Evolutionary conservation across 2,329 filamentous ascomycete species (phyloP), one percentile per base, ranked within the genome.

Genomic region (Ceratocystis cacaofunesta): DNA sequence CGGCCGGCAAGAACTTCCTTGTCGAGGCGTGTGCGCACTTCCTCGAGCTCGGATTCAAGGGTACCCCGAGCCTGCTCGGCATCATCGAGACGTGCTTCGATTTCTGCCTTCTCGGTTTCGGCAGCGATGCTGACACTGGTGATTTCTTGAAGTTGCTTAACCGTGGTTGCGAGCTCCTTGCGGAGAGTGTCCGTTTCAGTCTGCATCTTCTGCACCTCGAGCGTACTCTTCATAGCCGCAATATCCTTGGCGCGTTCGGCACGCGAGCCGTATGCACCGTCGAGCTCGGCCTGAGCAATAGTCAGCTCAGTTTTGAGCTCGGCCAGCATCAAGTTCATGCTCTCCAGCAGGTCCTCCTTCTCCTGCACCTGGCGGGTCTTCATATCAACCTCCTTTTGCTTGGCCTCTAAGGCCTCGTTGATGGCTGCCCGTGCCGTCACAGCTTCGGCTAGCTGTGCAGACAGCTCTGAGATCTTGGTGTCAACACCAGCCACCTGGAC

Each of bases 251-350:
- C 82, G 25, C 83, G 80, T 73, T 85, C 78, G 66, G 80, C 78
- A 67, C 82, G 79, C 66, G 80, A 79, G 66, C 82, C 82, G 71
- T 85, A 84, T 30, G 82, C 82, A 66, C 81, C 81, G 68, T 85
- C 83, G 36, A 85, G 78, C 72, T 85, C 83, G 19, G 83, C 83
- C 70, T 82, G 80, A 62, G 81, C 80, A 70, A 85, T 79, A 58
- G 82, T 83, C 67, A 83, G 76, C 70, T 85, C 82, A 64, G 82
- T 84, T 77, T 85, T 85, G 71, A 82, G 77, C 73, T 84, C 81
- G 43, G 81, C 79, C 65, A 84, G 72, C 70, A 78, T 77, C 70
- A 78, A 75, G 72, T 80, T 81, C 64, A 81, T 74, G 65, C 75
- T 73, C 62, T 82, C 80, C 44, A 82, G 70, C 68, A 82, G 79